A percentile compares a stretch with the other conserved stretches of the same genome.
These are phyloP conservation scores for Tetrastigma voinierianum DNA, from an alignment of 164 flowering plant species.

Conservation along the genomic window DNA sequence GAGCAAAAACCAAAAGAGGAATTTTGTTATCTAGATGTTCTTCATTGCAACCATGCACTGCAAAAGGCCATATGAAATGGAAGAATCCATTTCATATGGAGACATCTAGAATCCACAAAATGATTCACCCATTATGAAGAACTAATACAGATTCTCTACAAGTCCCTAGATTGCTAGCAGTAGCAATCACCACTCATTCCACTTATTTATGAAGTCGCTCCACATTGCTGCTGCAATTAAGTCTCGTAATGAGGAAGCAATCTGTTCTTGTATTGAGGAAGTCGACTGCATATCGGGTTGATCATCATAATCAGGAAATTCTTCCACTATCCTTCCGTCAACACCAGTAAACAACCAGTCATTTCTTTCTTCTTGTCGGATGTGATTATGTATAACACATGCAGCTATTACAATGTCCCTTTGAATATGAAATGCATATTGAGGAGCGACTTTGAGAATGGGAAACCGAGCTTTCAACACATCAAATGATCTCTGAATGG, in stretches of 20 bases:
- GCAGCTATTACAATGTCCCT: conserved; percentile 81
- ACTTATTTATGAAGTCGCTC: conserved; percentile 62
- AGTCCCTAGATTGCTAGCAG: too few species aligned
- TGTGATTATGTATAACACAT: conserved; percentile 68
- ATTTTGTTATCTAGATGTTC: background rate
- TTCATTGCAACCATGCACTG: too few species aligned
- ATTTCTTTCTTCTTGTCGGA: conserved; percentile 51
- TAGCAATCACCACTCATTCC: conserved; percentile 61
- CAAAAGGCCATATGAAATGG: too few species aligned
- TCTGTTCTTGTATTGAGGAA: conserved; percentile 44
- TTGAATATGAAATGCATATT: conserved; percentile 68
- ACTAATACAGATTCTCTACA: too few species aligned
- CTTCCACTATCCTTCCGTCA: conserved; percentile 28
- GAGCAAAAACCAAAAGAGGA: background rate
- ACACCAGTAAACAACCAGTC: conserved; percentile 60
- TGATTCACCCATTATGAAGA: too few species aligned
- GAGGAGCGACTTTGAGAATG: conserved; percentile 68
- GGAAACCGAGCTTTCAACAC: conserved; percentile 67
- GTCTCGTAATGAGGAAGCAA: conserved; percentile 40
- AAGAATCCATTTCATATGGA: too few species aligned
- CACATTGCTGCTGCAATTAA: conserved; percentile 63
- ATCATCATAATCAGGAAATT: conserved; percentile 40
- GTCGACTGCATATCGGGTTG: conserved; percentile 36
- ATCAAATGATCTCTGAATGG: conserved; percentile 40
- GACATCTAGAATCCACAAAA: background rate